These are phyloP conservation scores for Stachybotrys elegans DNA, from an alignment of 2,329 filamentous ascomycete species.

Conservation along the genomic window DNA sequence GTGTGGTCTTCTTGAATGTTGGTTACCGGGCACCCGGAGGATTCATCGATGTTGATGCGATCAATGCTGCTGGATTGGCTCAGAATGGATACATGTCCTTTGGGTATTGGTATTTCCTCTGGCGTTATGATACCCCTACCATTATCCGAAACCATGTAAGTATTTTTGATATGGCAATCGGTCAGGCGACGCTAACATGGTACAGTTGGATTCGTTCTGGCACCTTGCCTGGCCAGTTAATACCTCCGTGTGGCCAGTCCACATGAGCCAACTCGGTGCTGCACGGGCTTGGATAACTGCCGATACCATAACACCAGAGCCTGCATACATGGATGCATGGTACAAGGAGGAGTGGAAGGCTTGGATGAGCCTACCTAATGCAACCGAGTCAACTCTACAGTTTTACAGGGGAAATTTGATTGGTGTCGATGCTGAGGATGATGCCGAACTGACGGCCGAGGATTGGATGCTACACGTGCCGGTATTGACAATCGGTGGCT, in stretches of 20 bases:
- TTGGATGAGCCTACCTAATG: slow-evolving; percentile 3
- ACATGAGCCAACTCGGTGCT: slow-evolving; percentile 8
- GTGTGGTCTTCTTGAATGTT: slow-evolving; percentile 7
- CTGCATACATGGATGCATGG: neutral
- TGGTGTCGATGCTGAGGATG: neutral
- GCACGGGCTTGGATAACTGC: slow-evolving; percentile 11
- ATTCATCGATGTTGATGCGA: slow-evolving; percentile 9
- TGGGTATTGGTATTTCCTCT: slow-evolving; percentile 16
- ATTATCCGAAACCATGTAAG: slow-evolving; percentile 10
- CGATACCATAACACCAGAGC: neutral
- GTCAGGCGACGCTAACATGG: neutral
- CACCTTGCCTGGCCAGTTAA: slow-evolving; percentile 11
- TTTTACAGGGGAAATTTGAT: neutral
- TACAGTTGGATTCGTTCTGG: slow-evolving; percentile 15
- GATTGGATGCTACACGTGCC: slow-evolving; percentile 1
- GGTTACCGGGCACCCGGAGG: slow-evolving; percentile 10
- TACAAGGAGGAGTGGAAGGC: neutral
- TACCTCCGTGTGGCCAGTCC: slow-evolving; percentile 6
- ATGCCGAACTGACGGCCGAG: neutral
- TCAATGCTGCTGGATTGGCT: slow-evolving; percentile 8
- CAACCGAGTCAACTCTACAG: neutral
- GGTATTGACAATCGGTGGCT: neutral
- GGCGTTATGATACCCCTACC: slow-evolving; percentile 9
- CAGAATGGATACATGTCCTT: slow-evolving; percentile 11
- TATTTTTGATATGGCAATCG: neutral